A percentile compares a stretch with the other conserved stretches of the same genome.
These are phyloP conservation scores for Batkoa obscura DNA, from an alignment of 371 early-diverging fungal species.

Conservation along the genomic window DNA sequence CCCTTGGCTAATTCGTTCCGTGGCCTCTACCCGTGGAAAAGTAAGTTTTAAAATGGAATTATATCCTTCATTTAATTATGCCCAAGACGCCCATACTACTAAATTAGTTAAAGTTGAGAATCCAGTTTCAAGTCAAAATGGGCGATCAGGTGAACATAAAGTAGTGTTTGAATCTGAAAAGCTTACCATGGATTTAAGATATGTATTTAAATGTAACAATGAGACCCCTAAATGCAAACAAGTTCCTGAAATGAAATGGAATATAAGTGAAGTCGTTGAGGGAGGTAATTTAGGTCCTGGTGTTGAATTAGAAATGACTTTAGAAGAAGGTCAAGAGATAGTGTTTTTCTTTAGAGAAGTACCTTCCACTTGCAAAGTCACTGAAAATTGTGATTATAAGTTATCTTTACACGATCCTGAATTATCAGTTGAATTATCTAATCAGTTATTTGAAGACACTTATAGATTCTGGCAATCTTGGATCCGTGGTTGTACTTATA, in stretches of 20 bases:
- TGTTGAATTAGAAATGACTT: constrained; percentile 24
- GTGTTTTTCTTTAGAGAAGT: constrained; percentile 40
- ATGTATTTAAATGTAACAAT: constrained; percentile 24
- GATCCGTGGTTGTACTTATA: constrained; percentile 36
- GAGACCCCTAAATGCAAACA: constrained; percentile 6
- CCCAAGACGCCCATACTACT: constrained; percentile 29
- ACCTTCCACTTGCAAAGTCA: constrained; percentile 10
- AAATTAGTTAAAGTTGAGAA: constrained; percentile 17
- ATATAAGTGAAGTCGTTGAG: constrained; percentile 14
- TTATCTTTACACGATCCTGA: constrained; percentile 26
- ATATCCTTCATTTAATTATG: constrained; percentile 65
- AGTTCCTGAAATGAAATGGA: constrained; percentile 19
- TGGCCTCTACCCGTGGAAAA: constrained; percentile 42
- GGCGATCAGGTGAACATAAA: constrained; percentile 14
- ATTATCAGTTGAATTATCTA: constrained; percentile 24
- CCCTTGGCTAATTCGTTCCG: constrained; percentile 56
- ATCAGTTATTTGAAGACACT: constrained; percentile 38
- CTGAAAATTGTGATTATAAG: constrained; percentile 1
- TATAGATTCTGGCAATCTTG: constrained; percentile 46
- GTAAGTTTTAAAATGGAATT: constrained; percentile 37
- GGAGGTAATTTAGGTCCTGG: constrained; percentile 25
- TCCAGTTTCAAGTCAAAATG: constrained; percentile 11
- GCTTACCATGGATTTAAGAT: constrained; percentile 34
- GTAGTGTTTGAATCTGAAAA: constrained; percentile 20
- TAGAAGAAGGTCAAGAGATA: constrained; percentile 43